phyloP scores from a whole-genome alignment of 441 rosid genomes.

The Euphorbia corollata region DNA sequence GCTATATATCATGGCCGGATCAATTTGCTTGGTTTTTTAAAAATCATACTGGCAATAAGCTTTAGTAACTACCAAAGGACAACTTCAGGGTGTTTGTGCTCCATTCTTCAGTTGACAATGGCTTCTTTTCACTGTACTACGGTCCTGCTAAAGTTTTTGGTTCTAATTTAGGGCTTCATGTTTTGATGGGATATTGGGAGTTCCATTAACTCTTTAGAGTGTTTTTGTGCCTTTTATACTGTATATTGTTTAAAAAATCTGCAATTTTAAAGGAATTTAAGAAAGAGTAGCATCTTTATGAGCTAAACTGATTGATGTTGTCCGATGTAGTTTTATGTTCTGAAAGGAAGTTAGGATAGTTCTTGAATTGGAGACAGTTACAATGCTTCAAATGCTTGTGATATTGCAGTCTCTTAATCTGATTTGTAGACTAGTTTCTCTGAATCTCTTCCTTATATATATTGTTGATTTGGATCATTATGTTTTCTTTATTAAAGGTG shows the following conservation, averaged over 20 bases:
- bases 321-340: not conserved
- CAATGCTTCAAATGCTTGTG: not conserved
- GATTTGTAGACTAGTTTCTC: not conserved
- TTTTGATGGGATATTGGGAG: not conserved
- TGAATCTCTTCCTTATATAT: not conserved
- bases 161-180: not conserved
- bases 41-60: not conserved
- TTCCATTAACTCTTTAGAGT: not conserved
- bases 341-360: conserved; percentile 1
- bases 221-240: not conserved
- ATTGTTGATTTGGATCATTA: not conserved
- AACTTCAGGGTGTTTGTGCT: not conserved
- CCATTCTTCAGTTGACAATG: not conserved
- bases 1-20: not conserved
- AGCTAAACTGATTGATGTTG: not conserved
- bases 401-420: not conserved
- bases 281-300: not conserved
- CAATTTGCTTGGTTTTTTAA: not conserved
- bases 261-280: not conserved
- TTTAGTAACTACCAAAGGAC: not conserved
- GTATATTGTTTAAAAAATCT: not conserved
- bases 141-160: not conserved
- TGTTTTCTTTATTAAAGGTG: not conserved
- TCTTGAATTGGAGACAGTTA: not conserved
- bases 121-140: not conserved